Percentiles rank a stretch among this genome's conserved stretches.
Evolutionary conservation across 768 basidiomycete genomes (phyloP).

Genomic region (Podaxis sp.): DNA sequence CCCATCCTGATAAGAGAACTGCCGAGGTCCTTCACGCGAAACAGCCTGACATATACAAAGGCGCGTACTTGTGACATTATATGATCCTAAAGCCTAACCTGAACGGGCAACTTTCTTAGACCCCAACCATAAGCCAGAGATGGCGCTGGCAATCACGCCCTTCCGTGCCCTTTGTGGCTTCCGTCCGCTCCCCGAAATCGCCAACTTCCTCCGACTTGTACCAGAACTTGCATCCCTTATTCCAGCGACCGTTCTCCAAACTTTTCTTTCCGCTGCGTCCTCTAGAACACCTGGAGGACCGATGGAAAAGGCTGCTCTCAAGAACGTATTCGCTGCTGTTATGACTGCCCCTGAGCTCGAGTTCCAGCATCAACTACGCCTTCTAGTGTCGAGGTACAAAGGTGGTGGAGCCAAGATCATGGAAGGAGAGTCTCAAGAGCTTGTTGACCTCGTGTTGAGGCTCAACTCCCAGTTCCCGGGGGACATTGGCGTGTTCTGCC

Average conservation of each 20-base stretch:
- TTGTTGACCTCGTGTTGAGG: conserved; percentile 62
- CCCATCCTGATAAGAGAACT: conserved; percentile 85
- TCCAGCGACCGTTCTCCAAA: conserved; percentile 48
- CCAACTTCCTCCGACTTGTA: conserved; percentile 59
- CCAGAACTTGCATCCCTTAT: conserved; percentile 81
- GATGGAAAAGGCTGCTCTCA: conserved; percentile 62
- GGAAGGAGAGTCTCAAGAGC: conserved; percentile 39
- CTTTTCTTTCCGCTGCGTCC: conserved; percentile 49
- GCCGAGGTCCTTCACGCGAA: conserved; percentile 67
- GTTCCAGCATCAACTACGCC: conserved; percentile 54
- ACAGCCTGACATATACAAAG: conserved; percentile 88
- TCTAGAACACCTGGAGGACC: conserved; percentile 42
- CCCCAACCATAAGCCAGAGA: conserved; percentile 97
- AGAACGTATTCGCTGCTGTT: conserved; percentile 74
- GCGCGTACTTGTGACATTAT: conserved; percentile 38
- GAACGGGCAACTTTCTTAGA: conserved; percentile 45
- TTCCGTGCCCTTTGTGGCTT: conserved; percentile 95
- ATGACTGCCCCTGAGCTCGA: conserved; percentile 71
- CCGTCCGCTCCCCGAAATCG: conserved; percentile 75
- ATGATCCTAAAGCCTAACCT: background rate
- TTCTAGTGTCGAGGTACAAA: conserved; percentile 65
- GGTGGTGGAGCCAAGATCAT: conserved; percentile 30
- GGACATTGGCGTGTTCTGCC: conserved; percentile 93
- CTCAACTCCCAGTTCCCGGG: conserved; percentile 79
- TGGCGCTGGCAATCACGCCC: conserved; percentile 94